Evolutionary conservation across 768 basidiomycete species (phyloP).

Genomic region (Suillus plorans): DNA sequence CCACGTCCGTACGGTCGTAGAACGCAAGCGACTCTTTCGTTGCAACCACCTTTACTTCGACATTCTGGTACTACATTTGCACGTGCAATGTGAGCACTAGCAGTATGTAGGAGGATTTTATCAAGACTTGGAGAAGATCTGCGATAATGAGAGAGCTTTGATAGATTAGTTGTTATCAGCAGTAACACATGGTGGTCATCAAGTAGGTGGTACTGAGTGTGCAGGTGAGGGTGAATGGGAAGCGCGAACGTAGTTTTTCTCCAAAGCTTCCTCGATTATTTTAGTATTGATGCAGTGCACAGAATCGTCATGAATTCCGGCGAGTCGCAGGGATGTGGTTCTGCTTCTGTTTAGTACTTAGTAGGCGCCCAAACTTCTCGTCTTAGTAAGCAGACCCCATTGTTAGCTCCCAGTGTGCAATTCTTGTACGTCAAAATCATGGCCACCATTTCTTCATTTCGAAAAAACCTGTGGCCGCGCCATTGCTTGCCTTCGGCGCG

Average conservation of each 20-base stretch:
- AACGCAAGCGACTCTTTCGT: conserved; percentile 80
- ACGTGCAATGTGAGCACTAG: not conserved
- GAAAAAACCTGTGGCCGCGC: not conserved
- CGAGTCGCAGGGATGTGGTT: no score
- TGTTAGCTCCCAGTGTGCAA: no score
- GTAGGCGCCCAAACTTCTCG: no score
- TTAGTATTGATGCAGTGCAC: no score
- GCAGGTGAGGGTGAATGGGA: no score
- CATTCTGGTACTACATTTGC: conserved; percentile 60
- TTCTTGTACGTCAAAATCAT: not conserved
- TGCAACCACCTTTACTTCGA: conserved; percentile 81
- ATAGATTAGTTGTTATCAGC: conserved; percentile 85
- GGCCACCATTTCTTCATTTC: not conserved
- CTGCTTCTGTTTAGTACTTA: no score
- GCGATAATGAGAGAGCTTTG: conserved; percentile 85
- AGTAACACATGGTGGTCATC: conserved; percentile 54
- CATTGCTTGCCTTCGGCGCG: not conserved
- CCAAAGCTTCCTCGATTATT: no score
- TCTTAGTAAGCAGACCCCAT: no score
- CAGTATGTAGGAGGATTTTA: not conserved
- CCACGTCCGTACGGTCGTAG: conserved; percentile 57
- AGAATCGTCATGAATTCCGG: no score
- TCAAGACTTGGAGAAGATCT: conserved; percentile 59
- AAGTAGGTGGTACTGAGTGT: no score
- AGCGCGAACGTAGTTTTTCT: no score